Evolutionary conservation across 306 rosid genomes (phyloP).

Genomic region (Begonia fuchsioides): DNA sequence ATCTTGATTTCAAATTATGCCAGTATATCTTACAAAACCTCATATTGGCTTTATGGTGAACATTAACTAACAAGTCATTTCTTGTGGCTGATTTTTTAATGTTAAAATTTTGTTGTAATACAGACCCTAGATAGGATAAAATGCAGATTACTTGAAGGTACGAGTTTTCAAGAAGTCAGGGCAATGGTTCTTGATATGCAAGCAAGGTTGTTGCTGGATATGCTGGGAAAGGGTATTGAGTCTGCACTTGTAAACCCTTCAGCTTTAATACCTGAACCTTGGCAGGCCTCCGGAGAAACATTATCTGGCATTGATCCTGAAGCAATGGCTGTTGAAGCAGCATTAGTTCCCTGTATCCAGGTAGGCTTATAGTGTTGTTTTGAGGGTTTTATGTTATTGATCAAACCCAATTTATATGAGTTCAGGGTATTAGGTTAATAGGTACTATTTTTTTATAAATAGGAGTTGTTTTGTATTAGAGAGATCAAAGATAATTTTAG

Average conservation of each 20-base stretch:
- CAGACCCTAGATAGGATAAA: conserved; percentile 99
- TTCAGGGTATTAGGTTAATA: too few species aligned
- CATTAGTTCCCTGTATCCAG: conserved; percentile 71
- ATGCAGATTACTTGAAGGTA: conserved; percentile 90
- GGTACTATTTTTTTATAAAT: too few species aligned
- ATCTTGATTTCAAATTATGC: too few species aligned
- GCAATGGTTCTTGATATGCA: conserved; percentile 99
- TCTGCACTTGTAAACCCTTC: conserved; percentile 84
- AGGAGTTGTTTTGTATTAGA: too few species aligned
- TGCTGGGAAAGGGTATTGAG: conserved; percentile 98
- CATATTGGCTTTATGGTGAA: too few species aligned
- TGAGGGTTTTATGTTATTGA: too few species aligned
- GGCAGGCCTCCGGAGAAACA: conserved; percentile 66
- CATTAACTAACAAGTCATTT: too few species aligned
- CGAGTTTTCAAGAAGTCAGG: conserved; percentile 95
- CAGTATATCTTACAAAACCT: too few species aligned
- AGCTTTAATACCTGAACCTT: conserved; percentile 75
- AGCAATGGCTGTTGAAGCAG: conserved; percentile 87
- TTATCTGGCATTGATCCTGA: conserved; percentile 74
- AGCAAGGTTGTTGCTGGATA: conserved; percentile 93
- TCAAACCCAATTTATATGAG: too few species aligned
- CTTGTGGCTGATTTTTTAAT: conserved; percentile 7
- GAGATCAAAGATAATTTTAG: too few species aligned
- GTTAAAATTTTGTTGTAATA: conserved; percentile 9
- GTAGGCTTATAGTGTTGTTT: conserved; percentile 24